Evolutionary conservation across 768 basidiomycete genomes (phyloP), one percentile per base, ranked within the genome.

Genomic region (Exidia glandulosa): DNA sequence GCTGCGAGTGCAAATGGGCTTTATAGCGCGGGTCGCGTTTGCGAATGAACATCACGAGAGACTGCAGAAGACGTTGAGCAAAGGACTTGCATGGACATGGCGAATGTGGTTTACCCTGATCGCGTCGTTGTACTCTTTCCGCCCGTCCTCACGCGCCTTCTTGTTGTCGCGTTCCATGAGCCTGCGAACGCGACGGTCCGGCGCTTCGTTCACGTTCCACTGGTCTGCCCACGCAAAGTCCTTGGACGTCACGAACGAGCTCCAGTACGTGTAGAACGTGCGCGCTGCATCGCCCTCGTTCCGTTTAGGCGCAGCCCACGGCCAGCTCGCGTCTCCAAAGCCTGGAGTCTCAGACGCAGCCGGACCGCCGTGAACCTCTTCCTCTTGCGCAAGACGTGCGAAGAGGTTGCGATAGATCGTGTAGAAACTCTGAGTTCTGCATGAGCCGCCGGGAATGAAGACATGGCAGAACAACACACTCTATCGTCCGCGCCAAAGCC

Each of bases 161-260:
- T 89, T 91, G 72, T 99, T 98, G 64, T 97, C 96, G 66, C 86
- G 90, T 69, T 98, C 96, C 88, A 98, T 94, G 52, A 92, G 67
- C 65, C 90, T 91, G 33, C 93, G 79, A 41, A 88, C 81, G 30
- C 85, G 82, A 23, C 96, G 78, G 71, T 97, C 94, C 2, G 91
- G 90, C 1, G 91, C 94, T 61, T 95, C 88, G 5, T 82, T 73
- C 14, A 83, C 61, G 68, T 94, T 88, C 85, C 92, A 96, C 63
- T 82, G 79, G 59, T 92, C 91, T 61, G 78, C 79, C 94, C 94
- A 97, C 0, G 77, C 74, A 67, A 99, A 99, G 52, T 90, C 86
- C 69, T 98, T 98, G 48, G 78, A 75, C 0, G 94, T 93, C 1
- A 80, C 74, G 70, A 99, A 98, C 66, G 90, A 91, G 4, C 79